Base-by-base conservation (phyloP, 805 yeast genomes). In the Hemisphaericaspora nanyangensis region DNA sequence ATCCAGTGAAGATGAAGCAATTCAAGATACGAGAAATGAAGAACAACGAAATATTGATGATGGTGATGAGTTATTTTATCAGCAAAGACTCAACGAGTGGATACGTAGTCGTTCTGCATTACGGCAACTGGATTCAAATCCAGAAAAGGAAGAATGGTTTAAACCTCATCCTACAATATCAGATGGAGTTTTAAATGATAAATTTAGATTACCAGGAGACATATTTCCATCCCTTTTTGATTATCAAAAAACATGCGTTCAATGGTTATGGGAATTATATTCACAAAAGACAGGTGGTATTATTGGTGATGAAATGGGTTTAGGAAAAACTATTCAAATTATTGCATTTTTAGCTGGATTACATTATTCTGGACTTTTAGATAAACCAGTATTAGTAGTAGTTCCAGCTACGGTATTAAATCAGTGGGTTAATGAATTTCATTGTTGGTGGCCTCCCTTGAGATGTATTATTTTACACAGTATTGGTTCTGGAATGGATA, bases 391-490 rank as follows among this genome's bases (percentile, higher is more conserved):
- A 0, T 54, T 93, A 26, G 72, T 93, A 30, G 96, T 93, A 0
- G 95, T 96, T 48, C 99, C 99, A 0, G 98, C 98, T 0, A 93
- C 99, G 0, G 97, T 93, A 0, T 67, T 93, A 72, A 84, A 80
- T 44, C 99, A 93, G 55, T 93, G 99, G 99, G 91, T 88, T n/a
- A 83, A 82, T 45, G 99, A 93, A 60, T 78, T 93, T 34, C 98
- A 91, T 51, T 76, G 82, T 35, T 93, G 99, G 99, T 93, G 98
- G 98, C 97, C 98, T 3, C 88, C 97, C 0, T 70, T 93, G 19
- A 62, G 99, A 44, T 79, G 89, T 4, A 79, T 86, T 4, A 87
- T 93, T 35, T 62, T 93, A 24, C 99, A 93, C 58, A 82, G 96
- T 1, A 93, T 89, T 34, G 99, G 99, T 0, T 68, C 88, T 1